phyloP scores from a whole-genome alignment of 805 yeast genomes.

The Tetrapisispora nanseiensis region DNA sequence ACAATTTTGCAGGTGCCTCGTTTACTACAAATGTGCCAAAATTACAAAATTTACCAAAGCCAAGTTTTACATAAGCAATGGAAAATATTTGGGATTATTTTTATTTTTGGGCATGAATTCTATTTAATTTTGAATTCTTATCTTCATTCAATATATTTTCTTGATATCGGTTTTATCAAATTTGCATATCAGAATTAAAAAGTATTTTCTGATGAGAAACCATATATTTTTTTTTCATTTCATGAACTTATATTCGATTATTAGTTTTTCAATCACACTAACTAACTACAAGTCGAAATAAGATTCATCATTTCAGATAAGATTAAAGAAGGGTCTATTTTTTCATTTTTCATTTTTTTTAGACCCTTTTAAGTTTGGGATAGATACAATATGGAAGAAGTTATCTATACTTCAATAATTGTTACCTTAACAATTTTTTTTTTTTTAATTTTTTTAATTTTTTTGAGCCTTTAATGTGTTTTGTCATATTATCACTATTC shows the following conservation, averaged over 20 bases:
- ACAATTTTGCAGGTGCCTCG: conserved; percentile 29
- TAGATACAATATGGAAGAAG: too few species aligned
- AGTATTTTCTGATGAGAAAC: not conserved
- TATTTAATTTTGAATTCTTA: too few species aligned
- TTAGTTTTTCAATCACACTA: not conserved
- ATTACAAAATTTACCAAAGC: conserved; percentile 27
- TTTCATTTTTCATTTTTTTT: not conserved
- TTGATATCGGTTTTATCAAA: not conserved
- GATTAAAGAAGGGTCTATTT: not conserved
- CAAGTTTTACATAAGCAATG: conserved; percentile 21
- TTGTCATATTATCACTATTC: too few species aligned
- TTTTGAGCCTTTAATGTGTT: too few species aligned
- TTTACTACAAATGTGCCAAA: conserved; percentile 28
- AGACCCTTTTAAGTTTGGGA: not conserved
- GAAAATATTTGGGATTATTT: not conserved
- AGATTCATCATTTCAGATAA: not conserved
- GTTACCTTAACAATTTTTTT: too few species aligned
- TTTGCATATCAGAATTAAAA: not conserved
- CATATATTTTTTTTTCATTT: not conserved
- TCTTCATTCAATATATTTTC: too few species aligned
- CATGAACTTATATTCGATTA: not conserved
- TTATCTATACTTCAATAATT: too few species aligned
- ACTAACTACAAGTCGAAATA: not conserved
- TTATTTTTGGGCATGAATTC: not conserved
- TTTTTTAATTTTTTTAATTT: too few species aligned